Evolutionary conservation across 495 filamentous ascomycete species (phyloP).

Genomic region (Aspergillus asperescens): DNA sequence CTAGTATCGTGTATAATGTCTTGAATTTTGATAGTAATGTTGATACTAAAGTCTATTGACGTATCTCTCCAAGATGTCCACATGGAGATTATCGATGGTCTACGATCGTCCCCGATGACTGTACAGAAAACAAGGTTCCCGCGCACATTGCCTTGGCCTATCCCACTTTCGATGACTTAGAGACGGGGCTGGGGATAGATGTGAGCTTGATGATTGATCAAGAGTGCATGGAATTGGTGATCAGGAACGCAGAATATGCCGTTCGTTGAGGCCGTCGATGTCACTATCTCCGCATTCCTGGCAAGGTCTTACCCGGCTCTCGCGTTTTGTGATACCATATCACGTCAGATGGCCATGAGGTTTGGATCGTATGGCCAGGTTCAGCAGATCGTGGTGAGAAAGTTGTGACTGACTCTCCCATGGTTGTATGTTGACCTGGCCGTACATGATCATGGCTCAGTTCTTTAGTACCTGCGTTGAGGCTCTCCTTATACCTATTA

Average conservation of each 20-base stretch:
- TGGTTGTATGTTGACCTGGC: too few relatives aligned
- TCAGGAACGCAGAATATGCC: not conserved
- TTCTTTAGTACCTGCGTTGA: too few relatives aligned
- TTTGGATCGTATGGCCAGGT: not conserved
- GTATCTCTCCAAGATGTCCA: too few relatives aligned
- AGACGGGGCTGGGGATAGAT: not conserved
- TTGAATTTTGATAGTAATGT: too few relatives aligned
- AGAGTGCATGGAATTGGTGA: slow-evolving; percentile 1
- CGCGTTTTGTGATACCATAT: slow-evolving; percentile 5
- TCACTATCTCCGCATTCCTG: not conserved
- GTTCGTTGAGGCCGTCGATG: slow-evolving; percentile 8
- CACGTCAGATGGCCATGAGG: not conserved
- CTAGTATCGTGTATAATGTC: too few relatives aligned
- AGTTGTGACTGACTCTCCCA: too few relatives aligned
- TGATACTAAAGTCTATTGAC: too few relatives aligned
- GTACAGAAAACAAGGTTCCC: slow-evolving; percentile 5
- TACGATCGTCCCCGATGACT: slow-evolving; percentile 5
- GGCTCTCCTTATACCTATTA: too few relatives aligned
- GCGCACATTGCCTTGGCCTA: slow-evolving; percentile 6
- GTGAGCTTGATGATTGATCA: slow-evolving; percentile 4
- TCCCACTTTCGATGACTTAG: not conserved
- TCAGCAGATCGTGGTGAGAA: not conserved
- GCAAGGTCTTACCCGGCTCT: slow-evolving; percentile 5
- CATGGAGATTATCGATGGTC: too few relatives aligned
- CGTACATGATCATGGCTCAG: too few relatives aligned